phyloP scores from a whole-genome alignment of 345 rosid species.

The Hypericum perforatum region DNA sequence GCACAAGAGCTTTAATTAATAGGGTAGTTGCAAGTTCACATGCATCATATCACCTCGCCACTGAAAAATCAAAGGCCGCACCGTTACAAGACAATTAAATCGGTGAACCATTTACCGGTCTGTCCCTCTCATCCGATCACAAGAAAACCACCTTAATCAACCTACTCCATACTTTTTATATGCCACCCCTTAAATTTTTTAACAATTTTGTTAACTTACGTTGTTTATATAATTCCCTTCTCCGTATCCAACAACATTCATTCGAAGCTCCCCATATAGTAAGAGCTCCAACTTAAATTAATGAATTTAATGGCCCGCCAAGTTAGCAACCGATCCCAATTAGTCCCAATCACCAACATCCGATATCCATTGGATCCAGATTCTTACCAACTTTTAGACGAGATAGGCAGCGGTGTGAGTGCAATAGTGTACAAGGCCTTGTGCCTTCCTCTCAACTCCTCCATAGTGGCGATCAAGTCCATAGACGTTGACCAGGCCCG shows the following conservation, averaged over 20 bases:
- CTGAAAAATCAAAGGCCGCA: not conserved
- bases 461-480: conserved; percentile 67
- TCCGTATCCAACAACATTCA: not conserved
- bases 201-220: no score
- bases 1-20: no score
- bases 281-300: conserved; percentile 4
- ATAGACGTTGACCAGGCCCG: conserved; percentile 66
- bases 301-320: conserved; percentile 9
- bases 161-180: conserved; percentile 3
- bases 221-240: no score
- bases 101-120: not conserved
- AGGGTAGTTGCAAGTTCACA: conserved; percentile 19
- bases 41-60: conserved; percentile 20
- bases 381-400: conserved; percentile 48
- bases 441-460: conserved; percentile 50
- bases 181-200: no score
- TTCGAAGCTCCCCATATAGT: conserved; percentile 4
- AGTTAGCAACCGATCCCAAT: no score
- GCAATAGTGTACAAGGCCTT: conserved; percentile 68
- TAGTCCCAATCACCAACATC: no score
- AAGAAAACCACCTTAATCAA: conserved; percentile 20
- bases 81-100: no score
- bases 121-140: conserved; percentile 19
- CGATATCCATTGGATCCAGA: conserved; percentile 57
- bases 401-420: conserved; percentile 72